A percentile compares a stretch with the other conserved stretches of the same genome.
Conservation (phyloP, 768 basidiomycete species). For the Kondoa malvinella region DNA sequence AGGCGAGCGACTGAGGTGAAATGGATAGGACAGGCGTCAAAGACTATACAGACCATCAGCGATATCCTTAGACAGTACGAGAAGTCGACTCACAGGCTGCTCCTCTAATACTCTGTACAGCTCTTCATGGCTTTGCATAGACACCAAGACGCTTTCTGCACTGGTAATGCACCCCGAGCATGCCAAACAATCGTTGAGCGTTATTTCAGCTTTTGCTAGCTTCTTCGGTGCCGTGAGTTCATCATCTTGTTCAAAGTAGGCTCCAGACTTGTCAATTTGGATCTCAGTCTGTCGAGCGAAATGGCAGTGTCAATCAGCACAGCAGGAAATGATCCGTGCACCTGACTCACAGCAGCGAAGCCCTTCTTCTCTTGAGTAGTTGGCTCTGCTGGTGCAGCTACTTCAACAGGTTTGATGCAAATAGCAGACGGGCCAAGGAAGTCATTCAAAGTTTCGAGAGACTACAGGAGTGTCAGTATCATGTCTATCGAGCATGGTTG, state of each 20-base stretch:
- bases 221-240: conserved; percentile 36
- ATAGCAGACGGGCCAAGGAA: conserved; percentile 91
- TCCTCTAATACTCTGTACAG: conserved; percentile 59
- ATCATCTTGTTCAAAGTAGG: conserved; percentile 62
- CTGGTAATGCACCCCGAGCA: conserved; percentile 99
- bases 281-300: conserved; percentile 94
- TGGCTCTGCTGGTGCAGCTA: conserved; percentile 27
- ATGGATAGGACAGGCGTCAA: conserved; percentile 66
- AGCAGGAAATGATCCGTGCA: conserved; percentile 22
- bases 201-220: conserved; percentile 85
- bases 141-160: conserved; percentile 90
- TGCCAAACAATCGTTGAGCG: conserved; percentile 88
- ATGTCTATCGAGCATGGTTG: neutral
- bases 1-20: conserved; percentile 70
- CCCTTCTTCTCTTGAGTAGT: conserved; percentile 9
- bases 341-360: conserved; percentile 15
- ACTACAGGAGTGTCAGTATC: neutral
- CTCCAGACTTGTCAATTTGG: conserved; percentile 58
- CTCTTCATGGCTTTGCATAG: conserved; percentile 83
- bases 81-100: conserved; percentile 36
- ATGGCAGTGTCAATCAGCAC: conserved; percentile 27
- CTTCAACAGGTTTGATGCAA: conserved; percentile 85
- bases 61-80: conserved; percentile 22
- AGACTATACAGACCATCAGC: conserved; percentile 22
- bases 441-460: conserved; percentile 50